phyloP scores from a whole-genome alignment of 345 rosid genomes.

The Nasturtium officinale region DNA sequence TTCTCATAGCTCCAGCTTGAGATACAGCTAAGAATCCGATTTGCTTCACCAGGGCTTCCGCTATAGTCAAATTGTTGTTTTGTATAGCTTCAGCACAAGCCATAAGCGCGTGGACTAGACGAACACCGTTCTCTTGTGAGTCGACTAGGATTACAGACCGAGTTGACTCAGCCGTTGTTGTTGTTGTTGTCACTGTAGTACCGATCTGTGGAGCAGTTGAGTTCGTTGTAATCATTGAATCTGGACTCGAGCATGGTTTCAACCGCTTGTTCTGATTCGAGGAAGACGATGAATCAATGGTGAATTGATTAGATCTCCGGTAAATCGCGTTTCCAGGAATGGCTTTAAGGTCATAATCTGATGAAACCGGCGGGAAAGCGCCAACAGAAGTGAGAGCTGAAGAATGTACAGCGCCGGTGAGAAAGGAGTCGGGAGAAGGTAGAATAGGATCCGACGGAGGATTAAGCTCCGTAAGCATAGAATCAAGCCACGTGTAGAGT shows the following conservation, averaged over 20 bases:
- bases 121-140: slow-evolving; percentile 78
- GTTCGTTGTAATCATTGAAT: slow-evolving; percentile 41
- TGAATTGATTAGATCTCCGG: slow-evolving; percentile 30
- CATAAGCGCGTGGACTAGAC: slow-evolving; percentile 73
- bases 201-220: slow-evolving; percentile 30
- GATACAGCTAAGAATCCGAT: slow-evolving; percentile 62
- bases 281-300: slow-evolving; percentile 45
- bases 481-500: slow-evolving; percentile 65
- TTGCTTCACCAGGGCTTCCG: slow-evolving; percentile 69
- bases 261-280: slow-evolving; percentile 46
- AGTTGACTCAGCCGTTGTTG: slow-evolving; percentile 40
- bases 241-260: slow-evolving; percentile 46
- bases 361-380: slow-evolving; percentile 47
- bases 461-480: slow-evolving; percentile 66
- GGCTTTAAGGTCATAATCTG: slow-evolving; percentile 69
- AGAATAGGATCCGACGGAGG: slow-evolving; percentile 41
- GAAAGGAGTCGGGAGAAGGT: slow-evolving; percentile 38
- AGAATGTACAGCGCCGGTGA: slow-evolving; percentile 45
- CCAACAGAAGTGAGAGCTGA: slow-evolving; percentile 50
- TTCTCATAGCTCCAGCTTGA: slow-evolving; percentile 84
- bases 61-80: slow-evolving; percentile 50
- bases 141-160: slow-evolving; percentile 67
- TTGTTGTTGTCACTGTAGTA: slow-evolving; percentile 23
- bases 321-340: slow-evolving; percentile 77
- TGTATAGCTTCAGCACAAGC: slow-evolving; percentile 88